phyloP scores from a whole-genome alignment of 306 rosid species.

The Coriaria nepalensis region DNA sequence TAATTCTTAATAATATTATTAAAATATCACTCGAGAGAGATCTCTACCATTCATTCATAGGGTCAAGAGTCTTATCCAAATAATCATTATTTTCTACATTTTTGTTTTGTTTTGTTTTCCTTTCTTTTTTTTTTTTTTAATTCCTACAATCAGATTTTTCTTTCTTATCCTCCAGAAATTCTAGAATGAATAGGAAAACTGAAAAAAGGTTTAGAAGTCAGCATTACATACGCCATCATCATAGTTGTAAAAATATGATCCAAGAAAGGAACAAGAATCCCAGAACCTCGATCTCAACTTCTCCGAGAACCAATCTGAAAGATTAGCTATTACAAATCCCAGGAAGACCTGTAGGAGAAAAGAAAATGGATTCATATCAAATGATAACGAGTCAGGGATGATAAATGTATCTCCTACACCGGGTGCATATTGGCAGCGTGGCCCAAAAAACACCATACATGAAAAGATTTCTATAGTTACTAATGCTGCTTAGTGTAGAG shows the following conservation, averaged over 20 bases:
- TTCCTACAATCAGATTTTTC: too few relatives aligned
- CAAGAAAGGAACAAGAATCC: slow-evolving; percentile 2
- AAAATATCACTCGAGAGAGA: too few relatives aligned
- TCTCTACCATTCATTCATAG: too few relatives aligned
- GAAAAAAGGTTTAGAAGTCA: not conserved
- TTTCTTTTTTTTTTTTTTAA: too few relatives aligned
- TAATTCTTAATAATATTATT: too few relatives aligned
- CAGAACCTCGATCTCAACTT: slow-evolving; percentile 6
- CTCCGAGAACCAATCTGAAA: slow-evolving; percentile 15
- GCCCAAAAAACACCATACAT: not conserved
- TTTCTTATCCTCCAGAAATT: too few relatives aligned
- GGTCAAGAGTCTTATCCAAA: too few relatives aligned
- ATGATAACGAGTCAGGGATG: too few relatives aligned
- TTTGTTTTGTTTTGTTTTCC: too few relatives aligned
- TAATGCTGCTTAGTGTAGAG: not conserved
- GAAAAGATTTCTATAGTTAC: not conserved
- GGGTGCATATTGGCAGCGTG: not conserved
- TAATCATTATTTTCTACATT: too few relatives aligned
- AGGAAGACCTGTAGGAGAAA: slow-evolving; percentile 12
- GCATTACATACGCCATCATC: not conserved
- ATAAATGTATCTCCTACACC: not conserved
- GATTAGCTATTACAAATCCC: slow-evolving; percentile 21
- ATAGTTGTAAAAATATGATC: not conserved
- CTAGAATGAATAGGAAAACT: too few relatives aligned
- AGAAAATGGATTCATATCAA: not conserved